Percentiles rank a stretch among this genome's conserved stretches.
Conservation (phyloP, 805 yeast species). For the Blastobotrys parvus region DNA sequence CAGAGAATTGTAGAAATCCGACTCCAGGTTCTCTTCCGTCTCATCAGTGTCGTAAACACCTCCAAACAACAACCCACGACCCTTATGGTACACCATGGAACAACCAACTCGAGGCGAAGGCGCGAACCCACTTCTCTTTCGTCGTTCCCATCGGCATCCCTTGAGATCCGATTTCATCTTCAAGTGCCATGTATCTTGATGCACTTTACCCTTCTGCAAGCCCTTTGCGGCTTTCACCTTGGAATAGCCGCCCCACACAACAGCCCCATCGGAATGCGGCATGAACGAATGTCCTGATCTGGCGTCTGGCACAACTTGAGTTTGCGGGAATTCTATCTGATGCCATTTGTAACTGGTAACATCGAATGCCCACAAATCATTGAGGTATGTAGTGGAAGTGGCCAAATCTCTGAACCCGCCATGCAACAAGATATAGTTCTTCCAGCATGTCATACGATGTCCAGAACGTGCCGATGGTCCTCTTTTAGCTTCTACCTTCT, state of each 20-base stretch:
- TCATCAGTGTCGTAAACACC: slow-evolving; percentile 95
- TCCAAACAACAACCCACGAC: slow-evolving; percentile 88
- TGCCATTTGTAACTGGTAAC: slow-evolving; percentile 84
- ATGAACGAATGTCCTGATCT: slow-evolving; percentile 88
- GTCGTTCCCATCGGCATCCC: slow-evolving; percentile 78
- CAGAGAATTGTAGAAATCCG: slow-evolving; percentile 72
- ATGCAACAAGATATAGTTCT: slow-evolving; percentile 71
- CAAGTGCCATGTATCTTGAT: slow-evolving; percentile 77
- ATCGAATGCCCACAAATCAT: slow-evolving; percentile 90
- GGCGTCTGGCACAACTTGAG: slow-evolving; percentile 77
- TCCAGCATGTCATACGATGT: slow-evolving; percentile 85
- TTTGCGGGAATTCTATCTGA: slow-evolving; percentile 78
- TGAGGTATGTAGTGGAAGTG: slow-evolving; percentile 67
- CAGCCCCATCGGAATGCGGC: slow-evolving; percentile 70
- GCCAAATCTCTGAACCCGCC: slow-evolving; percentile 96
- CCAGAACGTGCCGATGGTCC: slow-evolving; percentile 84
- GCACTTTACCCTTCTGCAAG: slow-evolving; percentile 81
- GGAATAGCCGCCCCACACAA: slow-evolving; percentile 88
- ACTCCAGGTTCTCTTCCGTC: slow-evolving; percentile 84
- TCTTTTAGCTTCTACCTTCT: slow-evolving; percentile 65
- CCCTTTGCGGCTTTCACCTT: slow-evolving; percentile 81
- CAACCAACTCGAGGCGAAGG: slow-evolving; percentile 96
- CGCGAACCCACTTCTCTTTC: slow-evolving; percentile 80
- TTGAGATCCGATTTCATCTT: slow-evolving; percentile 80
- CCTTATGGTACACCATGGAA: slow-evolving; percentile 79